Evolutionary conservation across 768 basidiomycete species (phyloP).

Genomic region (Tylopilus subfusipes): DNA sequence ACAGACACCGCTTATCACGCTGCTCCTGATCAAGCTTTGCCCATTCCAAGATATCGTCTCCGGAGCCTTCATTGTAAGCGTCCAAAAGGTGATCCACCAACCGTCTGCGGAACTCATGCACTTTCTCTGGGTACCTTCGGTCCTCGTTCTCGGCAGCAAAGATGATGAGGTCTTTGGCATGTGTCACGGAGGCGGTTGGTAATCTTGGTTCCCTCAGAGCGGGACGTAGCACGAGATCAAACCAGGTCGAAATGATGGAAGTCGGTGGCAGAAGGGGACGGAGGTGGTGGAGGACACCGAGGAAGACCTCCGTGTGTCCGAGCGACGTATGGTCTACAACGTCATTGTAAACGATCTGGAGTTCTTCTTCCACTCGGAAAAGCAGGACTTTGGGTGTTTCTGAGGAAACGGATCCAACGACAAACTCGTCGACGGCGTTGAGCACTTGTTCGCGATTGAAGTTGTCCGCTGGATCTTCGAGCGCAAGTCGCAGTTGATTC

Average conservation of each 20-base stretch:
- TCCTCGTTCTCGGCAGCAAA: constrained; percentile 53
- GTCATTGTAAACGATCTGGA: constrained; percentile 60
- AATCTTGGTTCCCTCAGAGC: constrained; percentile 73
- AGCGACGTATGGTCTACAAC: constrained; percentile 60
- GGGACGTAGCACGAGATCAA: constrained; percentile 73
- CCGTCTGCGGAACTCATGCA: constrained; percentile 62
- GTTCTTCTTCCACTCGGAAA: constrained; percentile 59
- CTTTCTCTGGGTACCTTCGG: constrained; percentile 44
- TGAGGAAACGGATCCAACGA: constrained; percentile 45
- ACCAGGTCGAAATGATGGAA: constrained; percentile 76
- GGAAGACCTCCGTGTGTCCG: constrained; percentile 61
- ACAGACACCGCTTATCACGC: constrained; percentile 54
- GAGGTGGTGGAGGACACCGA: constrained; percentile 62
- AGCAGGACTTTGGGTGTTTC: constrained; percentile 44
- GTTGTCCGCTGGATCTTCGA: constrained; percentile 53
- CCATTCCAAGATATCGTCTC: constrained; percentile 72
- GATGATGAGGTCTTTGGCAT: constrained; percentile 72
- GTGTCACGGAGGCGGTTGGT: constrained; percentile 49
- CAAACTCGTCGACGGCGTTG: constrained; percentile 51
- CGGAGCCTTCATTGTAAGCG: constrained; percentile 71
- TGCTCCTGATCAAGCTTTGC: constrained; percentile 61
- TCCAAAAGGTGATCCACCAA: constrained; percentile 74
- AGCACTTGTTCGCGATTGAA: constrained; percentile 49
- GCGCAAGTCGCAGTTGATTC: constrained; percentile 54
- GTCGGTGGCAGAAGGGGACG: constrained; percentile 56